A percentile compares a stretch with the other conserved stretches of the same genome.
phyloP scores from a whole-genome alignment of 345 rosid genomes.

The Noccaea bulbosa region DNA sequence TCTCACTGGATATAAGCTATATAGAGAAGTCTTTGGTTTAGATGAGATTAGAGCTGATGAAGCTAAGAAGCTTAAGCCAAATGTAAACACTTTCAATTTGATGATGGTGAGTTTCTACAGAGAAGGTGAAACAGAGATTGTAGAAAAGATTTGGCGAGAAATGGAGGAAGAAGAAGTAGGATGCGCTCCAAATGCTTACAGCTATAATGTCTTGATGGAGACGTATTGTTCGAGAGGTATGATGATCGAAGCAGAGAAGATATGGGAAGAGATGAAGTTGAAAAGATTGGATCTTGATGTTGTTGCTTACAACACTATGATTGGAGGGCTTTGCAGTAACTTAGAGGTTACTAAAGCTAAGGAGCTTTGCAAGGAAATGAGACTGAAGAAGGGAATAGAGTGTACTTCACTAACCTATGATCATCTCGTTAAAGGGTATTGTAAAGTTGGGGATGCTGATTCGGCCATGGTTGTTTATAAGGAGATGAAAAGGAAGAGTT shows the following conservation, averaged over 20 bases:
- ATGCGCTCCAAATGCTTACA: slow-evolving; percentile 52
- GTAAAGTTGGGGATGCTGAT: slow-evolving; percentile 57
- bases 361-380: slow-evolving; percentile 63
- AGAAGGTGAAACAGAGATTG: slow-evolving; percentile 62
- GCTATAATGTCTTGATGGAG: slow-evolving; percentile 63
- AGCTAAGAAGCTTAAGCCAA: slow-evolving; percentile 48
- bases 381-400: slow-evolving; percentile 52
- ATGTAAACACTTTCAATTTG: slow-evolving; percentile 65
- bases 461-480: slow-evolving; percentile 57
- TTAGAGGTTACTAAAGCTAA: slow-evolving; percentile 63
- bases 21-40: slow-evolving; percentile 61
- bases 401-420: slow-evolving; percentile 55
- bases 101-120: slow-evolving; percentile 67
- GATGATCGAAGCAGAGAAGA: slow-evolving; percentile 61
- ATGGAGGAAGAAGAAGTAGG: slow-evolving; percentile 51
- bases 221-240: slow-evolving; percentile 58
- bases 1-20: slow-evolving; percentile 56
- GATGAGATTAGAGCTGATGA: slow-evolving; percentile 33
- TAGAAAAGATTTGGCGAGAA: slow-evolving; percentile 69
- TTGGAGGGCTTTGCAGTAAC: slow-evolving; percentile 62
- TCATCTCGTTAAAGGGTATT: slow-evolving; percentile 69
- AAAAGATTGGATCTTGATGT: slow-evolving; percentile 56
- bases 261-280: slow-evolving; percentile 70
- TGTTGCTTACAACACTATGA: slow-evolving; percentile 67
- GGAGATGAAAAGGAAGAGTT: slow-evolving; percentile 63